Evolutionary conservation across 2,329 filamentous ascomycete genomes (phyloP), one percentile per base, ranked within the genome.

Genomic region (Helicocarpus griseus): DNA sequence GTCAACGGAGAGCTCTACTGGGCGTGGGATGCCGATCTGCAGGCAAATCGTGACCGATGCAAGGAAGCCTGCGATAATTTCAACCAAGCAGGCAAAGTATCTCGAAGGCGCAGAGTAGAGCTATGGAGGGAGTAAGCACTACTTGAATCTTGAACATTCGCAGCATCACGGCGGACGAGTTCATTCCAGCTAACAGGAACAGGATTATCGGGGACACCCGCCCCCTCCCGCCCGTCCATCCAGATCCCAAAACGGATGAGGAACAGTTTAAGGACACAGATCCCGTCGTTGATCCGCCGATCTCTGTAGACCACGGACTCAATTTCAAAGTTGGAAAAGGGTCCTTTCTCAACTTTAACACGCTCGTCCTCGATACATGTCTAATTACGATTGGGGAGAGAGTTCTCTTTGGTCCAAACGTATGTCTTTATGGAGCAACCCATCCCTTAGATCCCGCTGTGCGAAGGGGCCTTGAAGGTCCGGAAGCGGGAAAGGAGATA

Each of bases 391-490:
- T 95, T 45, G 89, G 89, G 0, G 78, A 82, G 6, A 80, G 89
- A 47, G 90, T 86, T 1, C 71, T 95, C 22, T 73, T 91, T 45
- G 89, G 86, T 0, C 87, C 89, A 1, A 87, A 88, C 62, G 86
- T 88, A 40, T 81, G 75, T 31, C 79, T 95, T 59, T 94, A 80
- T 65, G 79, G 80, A 36, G 89, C 80, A 1, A 82, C 78, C 0
- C 89, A 95, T 67, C 88, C 88, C 1, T 69, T 89, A 0, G 86
- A 94, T 59, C 86, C 86, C 0, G 76, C 75, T 0, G 58, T 90
- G 3, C 79, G 88, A 24, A 84, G 89, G 60, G 87, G 89, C 0
- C 82, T 77, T 1, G 73, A 78, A 11, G 88, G 88, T 0, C 87
- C 88, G 0, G 89, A 95, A 66, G 61, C 71, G 5, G 89, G 87